Base-by-base conservation (phyloP, 352 stramenopile species). In the Pythium insidiosum region DNA sequence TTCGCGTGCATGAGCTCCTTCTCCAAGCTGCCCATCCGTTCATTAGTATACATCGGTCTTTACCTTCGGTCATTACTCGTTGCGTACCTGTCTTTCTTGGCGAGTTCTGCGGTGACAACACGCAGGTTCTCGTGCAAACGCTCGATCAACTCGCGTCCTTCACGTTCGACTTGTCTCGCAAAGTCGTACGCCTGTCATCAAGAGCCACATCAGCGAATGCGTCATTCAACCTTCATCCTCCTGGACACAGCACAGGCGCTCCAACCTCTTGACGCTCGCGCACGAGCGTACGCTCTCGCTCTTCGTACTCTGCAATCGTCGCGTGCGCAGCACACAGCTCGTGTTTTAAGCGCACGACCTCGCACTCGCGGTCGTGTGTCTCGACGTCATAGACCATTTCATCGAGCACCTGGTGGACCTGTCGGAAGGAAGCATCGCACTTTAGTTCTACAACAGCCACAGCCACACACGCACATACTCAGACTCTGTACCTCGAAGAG, bases 311-410 rank as follows among this genome's bases (percentile, higher is more conserved):
- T 40, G 20, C 11, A 15, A 33, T 33, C 15, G 28, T 15, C 28
- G 15, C 28, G 15, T 15, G 28, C 9, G 28, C 28, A 9, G 15
- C 15, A 33, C 9, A 9, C 9, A 91, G 53, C 38, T 87, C 61
- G 0, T 55, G 34, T 13, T 48, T 50, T 28, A 88, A 38, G 3
- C 20, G 52, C 3, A 54, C 36, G 9, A 81, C 26, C 43, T 86
- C 67, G 25, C 61, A 68, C 41, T 88, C 73, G 50, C 75, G 52
- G 16, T 76, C 73, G 22, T 56, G 82, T 31, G 43, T 78, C 52
- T 88, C 79, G n/a, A 91, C 63, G 47, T 91, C 79, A 52, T 84
- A 85, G 18, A 91, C 73, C 66, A 91, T 88, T 50, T 88, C 79
- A 29, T 81, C 68, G 33, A 91, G 63, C 30, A 88, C 67, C 26